Evolutionary conservation across 2,329 filamentous ascomycete genomes (phyloP).

Genomic region (Fusarium sp.): DNA sequence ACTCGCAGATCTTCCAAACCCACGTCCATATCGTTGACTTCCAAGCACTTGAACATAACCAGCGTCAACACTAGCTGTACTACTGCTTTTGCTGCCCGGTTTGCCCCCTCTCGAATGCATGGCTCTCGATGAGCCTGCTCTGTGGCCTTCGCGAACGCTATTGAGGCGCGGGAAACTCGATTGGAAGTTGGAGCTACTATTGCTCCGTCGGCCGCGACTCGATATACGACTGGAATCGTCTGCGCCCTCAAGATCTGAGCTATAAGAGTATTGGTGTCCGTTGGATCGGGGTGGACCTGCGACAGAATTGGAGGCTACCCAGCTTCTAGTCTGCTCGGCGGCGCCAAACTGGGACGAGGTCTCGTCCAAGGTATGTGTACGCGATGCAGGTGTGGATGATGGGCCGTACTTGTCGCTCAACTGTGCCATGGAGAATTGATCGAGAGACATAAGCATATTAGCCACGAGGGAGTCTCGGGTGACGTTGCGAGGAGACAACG

Average conservation of each 20-base stretch:
- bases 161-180: conserved; percentile 70
- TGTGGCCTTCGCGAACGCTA: conserved; percentile 65
- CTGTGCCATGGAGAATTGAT: conserved; percentile 76
- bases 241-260: conserved; percentile 68
- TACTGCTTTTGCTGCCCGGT: conserved; percentile 79
- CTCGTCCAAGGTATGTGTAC: conserved; percentile 47
- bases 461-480: conserved; percentile 92
- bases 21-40: conserved; percentile 68
- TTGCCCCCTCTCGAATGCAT: conserved; percentile 67
- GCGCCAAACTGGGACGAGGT: conserved; percentile 42
- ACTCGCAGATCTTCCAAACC: conserved; percentile 74
- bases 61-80: conserved; percentile 72
- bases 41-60: conserved; percentile 69
- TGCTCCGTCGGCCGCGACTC: conserved; percentile 76
- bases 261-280: conserved; percentile 64
- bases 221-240: conserved; percentile 67
- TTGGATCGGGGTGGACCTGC: conserved; percentile 42
- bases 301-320: conserved; percentile 44
- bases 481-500: conserved; percentile 78
- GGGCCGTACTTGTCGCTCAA: conserved; percentile 43
- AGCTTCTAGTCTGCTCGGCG: conserved; percentile 51
- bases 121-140: conserved; percentile 55
- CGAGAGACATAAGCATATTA: conserved; percentile 94
- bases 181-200: conserved; percentile 81
- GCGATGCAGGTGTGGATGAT: conserved; percentile 32